Evolutionary conservation across 2,329 filamentous ascomycete species (phyloP), one percentile per base, ranked within the genome.

Genomic region (Claviceps sp.): DNA sequence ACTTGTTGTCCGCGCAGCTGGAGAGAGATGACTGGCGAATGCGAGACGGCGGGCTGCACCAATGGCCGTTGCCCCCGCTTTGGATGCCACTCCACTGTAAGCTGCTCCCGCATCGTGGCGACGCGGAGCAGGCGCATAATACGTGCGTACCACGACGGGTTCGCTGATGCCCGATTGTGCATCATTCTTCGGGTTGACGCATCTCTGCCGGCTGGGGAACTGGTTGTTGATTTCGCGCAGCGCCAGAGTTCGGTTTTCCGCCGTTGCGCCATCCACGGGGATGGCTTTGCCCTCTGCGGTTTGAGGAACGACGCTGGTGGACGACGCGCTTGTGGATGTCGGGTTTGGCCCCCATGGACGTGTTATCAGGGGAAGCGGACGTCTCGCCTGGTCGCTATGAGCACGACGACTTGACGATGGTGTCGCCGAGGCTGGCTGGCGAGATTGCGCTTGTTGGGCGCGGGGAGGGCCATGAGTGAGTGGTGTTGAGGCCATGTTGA

Each of bases 131-230:
- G 68, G 72, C 1, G 76, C 74, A 44, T 77, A 79, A 61, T 84
- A 83, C 48, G 79, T 83, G 53, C 79, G 74, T 24, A 84, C 81
- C 41, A 84, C 76, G 52, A 84, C 78, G n/a, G 81, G 81, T 56
- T 82, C 78, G 3, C 80, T 81, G 41, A 78, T 82, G 57, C 71
- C 78, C 64, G 68, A 79, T 59, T 75, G 71, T 17, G 78, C 73
- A 11, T 75, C 74, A 13, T 75, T 74, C 13, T 74, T 73, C 24
- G 76, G 77, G 63, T 79, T 77, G 54, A 75, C 69, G 68, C 77
- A 79, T 56, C 72, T 74, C 61, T 77, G 77, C 45, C 74, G 73
- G 49, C 74, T 77, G 5, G 78, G 76, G 53, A 77, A 79, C 58
- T 74, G 75, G 60, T 68, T 73, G 64, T 78, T 82, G 55, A 82